phyloP scores from a whole-genome alignment of 176 grass and related monocot species.

The Carex littledalei region DNA sequence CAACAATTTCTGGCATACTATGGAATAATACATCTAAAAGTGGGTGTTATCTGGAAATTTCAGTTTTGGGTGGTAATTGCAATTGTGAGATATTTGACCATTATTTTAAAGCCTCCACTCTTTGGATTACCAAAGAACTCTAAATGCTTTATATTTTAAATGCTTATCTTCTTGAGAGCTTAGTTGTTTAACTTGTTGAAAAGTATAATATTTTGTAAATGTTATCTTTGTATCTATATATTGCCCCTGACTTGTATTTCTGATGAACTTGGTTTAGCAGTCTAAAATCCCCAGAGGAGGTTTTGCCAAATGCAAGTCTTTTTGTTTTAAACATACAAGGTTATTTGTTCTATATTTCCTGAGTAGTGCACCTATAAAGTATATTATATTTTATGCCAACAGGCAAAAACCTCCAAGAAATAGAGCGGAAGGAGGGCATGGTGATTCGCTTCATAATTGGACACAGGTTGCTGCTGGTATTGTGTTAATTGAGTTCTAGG shows the following conservation, averaged over 20 bases:
- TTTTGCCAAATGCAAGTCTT: neutral
- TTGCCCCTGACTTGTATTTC: neutral
- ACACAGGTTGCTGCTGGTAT: slow-evolving; percentile 43
- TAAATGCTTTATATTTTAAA: neutral
- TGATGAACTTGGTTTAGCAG: neutral
- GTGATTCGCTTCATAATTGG: slow-evolving; percentile 76
- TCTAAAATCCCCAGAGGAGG: neutral
- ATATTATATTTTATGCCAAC: neutral
- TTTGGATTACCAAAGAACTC: neutral
- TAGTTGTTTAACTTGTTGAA: slow-evolving; percentile 6
- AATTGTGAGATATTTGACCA: neutral
- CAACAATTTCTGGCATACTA: neutral
- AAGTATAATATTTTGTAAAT: neutral
- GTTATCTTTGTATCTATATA: neutral
- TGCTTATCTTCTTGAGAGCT: neutral
- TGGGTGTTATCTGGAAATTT: neutral
- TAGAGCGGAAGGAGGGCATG: slow-evolving; percentile 56
- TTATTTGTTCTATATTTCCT: neutral
- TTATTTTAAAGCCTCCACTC: neutral
- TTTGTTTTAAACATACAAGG: neutral
- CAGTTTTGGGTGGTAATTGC: neutral
- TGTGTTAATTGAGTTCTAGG: neutral
- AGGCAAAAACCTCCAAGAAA: slow-evolving; percentile 38
- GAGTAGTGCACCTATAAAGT: neutral
- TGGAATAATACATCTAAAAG: neutral